phyloP scores from a whole-genome alignment of 306 rosid genomes.

The Glycine latifolia region DNA sequence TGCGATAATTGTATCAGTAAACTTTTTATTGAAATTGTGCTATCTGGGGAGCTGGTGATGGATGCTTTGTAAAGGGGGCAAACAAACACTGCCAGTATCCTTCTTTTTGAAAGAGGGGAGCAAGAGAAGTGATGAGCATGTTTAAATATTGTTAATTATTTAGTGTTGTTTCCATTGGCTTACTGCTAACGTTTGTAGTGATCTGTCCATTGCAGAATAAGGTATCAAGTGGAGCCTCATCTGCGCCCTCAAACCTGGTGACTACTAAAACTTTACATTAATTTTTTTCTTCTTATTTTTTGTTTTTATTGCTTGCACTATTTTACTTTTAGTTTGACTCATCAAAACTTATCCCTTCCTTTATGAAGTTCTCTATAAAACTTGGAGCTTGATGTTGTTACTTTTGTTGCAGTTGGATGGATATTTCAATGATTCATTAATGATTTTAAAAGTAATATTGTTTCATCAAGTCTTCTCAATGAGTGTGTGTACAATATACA shows the following conservation, averaged over 20 bases:
- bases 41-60: background rate
- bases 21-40: background rate
- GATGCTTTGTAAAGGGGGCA: constrained; percentile 13
- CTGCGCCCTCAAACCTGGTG: constrained; percentile 45
- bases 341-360: constrained; percentile 10
- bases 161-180: constrained; percentile 24
- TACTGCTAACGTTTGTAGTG: background rate
- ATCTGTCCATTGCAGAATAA: constrained; percentile 44
- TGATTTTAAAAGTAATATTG: constrained; percentile 25
- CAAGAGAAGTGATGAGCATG: background rate
- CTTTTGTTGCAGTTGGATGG: constrained; percentile 20
- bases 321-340: constrained; percentile 9
- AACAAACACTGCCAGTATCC: background rate
- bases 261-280: constrained; percentile 14
- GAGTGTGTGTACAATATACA: background rate
- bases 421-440: constrained; percentile 23
- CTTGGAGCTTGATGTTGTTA: constrained; percentile 6
- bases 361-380: constrained; percentile 15
- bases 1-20: background rate
- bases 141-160: background rate
- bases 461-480: constrained; percentile 6
- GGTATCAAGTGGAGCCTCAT: constrained; percentile 45
- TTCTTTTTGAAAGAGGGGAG: background rate
- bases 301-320: background rate
- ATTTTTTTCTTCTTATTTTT: background rate